Base-by-base conservation (phyloP, 2,329 filamentous ascomycete genomes). In the Pestalotiopsis sp. region DNA sequence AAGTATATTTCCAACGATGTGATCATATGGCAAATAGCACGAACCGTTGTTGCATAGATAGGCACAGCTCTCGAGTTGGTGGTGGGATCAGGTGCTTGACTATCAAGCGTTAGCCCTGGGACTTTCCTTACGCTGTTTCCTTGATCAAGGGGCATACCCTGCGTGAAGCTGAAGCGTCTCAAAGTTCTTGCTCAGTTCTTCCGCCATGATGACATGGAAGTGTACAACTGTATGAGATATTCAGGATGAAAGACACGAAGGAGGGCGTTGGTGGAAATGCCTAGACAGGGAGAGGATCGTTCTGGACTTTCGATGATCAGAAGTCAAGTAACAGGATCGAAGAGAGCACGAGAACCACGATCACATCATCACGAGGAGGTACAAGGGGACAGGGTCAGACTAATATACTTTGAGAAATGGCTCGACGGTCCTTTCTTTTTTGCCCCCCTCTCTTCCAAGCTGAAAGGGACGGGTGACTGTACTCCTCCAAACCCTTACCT, bases 1-100 rank as follows among this genome's bases (percentile, higher is more conserved):
- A 66, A 73, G 70, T 74, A 49, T 69, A 67, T 39, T 58, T 3
- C 61, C 59, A 7, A 23, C 7, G 13, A 17, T 61, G 17, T 9
- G 4, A 1, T 52, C 3, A 38, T 38, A 27, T 59, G 23, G 27
- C 13, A 11, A 36, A 20, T 27, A 14, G 27, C 11, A 77, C 75
- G 70, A 49, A 89, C 87, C n/a, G 92, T 95, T 4, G 95, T 95
- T 14, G 95, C 94, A 80, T 98, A 98, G 79, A 99, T 98, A 67
- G 96, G 96, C 9, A 98, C 94, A 61, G 95, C 96, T 76, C 96
- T 90, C 31, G 96, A 88, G 70, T 97, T 95, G 71, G 95, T 97
- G 2, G 90, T 81, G 31, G 92, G 83, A 79, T 98, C 96, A 27
- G 93, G 90, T 76, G 90, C 86, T 75, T 97, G 93, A 71, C 94